Percentiles rank a stretch among this genome's conserved stretches.
Evolutionary conservation across 2,329 filamentous ascomycete genomes (phyloP).

Genomic region (Exophiala oligosperma): DNA sequence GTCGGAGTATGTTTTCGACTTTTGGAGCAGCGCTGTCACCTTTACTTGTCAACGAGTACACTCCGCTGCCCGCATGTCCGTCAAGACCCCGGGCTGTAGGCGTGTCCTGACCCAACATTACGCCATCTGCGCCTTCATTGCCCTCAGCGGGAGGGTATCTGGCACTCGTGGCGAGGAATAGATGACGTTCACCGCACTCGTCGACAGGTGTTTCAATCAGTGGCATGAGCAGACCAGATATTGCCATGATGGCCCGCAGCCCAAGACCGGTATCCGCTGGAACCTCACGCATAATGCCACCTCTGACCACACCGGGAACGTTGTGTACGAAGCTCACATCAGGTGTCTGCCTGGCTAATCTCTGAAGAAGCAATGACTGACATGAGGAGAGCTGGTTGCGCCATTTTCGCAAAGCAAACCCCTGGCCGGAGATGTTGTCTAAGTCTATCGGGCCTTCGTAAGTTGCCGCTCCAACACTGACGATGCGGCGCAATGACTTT

Average conservation of each 20-base stretch:
- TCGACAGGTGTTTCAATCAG: constrained; percentile 27
- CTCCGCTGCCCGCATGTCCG: constrained; percentile 35
- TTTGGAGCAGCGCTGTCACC: constrained; percentile 1
- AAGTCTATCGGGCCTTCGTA: constrained; percentile 51
- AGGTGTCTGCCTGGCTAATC: constrained; percentile 49
- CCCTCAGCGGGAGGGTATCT: constrained; percentile 29
- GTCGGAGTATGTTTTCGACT: constrained; percentile 29
- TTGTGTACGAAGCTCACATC: constrained; percentile 51
- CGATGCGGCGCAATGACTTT: constrained; percentile 51
- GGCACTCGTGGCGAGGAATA: constrained; percentile 42
- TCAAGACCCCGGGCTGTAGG: constrained; percentile 22
- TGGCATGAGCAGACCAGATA: constrained; percentile 34
- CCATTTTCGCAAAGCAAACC: constrained; percentile 35
- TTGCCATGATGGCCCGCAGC: constrained; percentile 27
- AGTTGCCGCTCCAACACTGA: constrained; percentile 55
- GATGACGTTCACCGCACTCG: constrained; percentile 48
- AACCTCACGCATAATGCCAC: constrained; percentile 42
- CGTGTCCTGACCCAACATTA: constrained; percentile 21
- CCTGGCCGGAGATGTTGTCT: constrained; percentile 39
- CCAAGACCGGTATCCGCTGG: constrained; percentile 27
- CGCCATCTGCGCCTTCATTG: constrained; percentile 13
- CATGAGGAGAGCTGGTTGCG: constrained; percentile 52
- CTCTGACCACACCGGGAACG: constrained; percentile 50
- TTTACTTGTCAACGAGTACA: constrained; percentile 31
- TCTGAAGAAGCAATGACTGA: constrained; percentile 50